phyloP scores from a whole-genome alignment of 2,329 filamentous ascomycete genomes.

The Monosporascus ibericus region DNA sequence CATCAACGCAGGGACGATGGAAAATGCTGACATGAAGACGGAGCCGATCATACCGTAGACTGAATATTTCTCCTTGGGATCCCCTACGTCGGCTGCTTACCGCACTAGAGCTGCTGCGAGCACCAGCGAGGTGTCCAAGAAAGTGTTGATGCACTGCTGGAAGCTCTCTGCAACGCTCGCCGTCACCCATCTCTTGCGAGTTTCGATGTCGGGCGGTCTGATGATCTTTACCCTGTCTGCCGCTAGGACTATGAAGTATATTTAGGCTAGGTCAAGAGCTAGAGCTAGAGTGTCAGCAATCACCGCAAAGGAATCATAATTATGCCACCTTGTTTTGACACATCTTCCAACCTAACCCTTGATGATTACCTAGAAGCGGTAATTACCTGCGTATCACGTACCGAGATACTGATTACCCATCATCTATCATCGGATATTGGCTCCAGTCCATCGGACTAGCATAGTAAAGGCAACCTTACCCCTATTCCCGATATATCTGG shows the following conservation, averaged over 20 bases:
- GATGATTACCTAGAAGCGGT: no score
- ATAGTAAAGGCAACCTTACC: background rate
- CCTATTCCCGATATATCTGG: slow-evolving; percentile 14
- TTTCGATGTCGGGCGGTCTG: background rate
- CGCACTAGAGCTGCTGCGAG: slow-evolving; percentile 15
- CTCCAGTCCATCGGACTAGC: background rate
- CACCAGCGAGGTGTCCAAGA: slow-evolving; percentile 13
- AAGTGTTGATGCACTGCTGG: slow-evolving; percentile 10
- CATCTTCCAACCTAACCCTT: no score
- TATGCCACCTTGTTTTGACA: no score
- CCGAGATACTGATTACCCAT: slow-evolving; percentile 11
- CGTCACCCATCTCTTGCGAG: background rate
- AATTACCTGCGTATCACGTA: background rate
- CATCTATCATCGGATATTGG: slow-evolving; percentile 4
- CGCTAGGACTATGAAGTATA: slow-evolving; percentile 9
- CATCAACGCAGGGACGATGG: slow-evolving; percentile 12
- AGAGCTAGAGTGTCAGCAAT: background rate
- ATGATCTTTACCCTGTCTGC: slow-evolving; percentile 4
- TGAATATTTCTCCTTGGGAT: slow-evolving; percentile 10
- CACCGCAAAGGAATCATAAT: no score
- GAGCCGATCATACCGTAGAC: slow-evolving; percentile 14
- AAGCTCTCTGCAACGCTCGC: slow-evolving; percentile 2
- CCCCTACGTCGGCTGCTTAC: slow-evolving; percentile 4
- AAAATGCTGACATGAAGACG: slow-evolving; percentile 14
- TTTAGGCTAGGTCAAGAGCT: slow-evolving; percentile 5